phyloP scores from a whole-genome alignment of 768 basidiomycete species.

The Kwoniella mangroviensis region DNA sequence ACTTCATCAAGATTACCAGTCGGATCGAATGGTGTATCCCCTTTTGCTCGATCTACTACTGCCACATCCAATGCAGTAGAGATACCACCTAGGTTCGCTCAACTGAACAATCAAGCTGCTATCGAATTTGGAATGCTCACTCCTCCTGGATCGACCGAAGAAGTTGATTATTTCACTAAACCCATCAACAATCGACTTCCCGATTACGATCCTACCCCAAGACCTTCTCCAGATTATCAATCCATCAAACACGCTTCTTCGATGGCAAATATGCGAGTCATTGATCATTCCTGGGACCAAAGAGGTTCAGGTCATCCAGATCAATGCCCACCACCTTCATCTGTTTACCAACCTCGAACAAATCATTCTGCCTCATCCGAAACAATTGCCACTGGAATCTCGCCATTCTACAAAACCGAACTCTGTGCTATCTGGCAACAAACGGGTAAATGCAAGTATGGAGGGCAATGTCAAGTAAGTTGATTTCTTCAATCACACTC shows the following conservation, averaged over 20 bases:
- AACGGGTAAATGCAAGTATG: conserved; percentile 41
- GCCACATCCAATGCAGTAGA: background rate
- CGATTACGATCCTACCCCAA: conserved; percentile 14
- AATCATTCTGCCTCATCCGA: background rate
- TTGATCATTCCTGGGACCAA: background rate
- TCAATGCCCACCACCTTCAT: background rate
- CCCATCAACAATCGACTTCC: background rate
- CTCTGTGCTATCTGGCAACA: conserved; percentile 39
- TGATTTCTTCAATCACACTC: background rate
- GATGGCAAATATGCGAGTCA: background rate
- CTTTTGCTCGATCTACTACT: background rate
- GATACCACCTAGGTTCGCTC: conserved; percentile 14
- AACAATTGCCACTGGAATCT: background rate
- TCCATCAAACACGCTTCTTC: conserved; percentile 8
- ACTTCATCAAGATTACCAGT: conserved; percentile 16
- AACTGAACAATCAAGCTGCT: background rate
- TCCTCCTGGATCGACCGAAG: background rate
- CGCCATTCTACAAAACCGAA: conserved; percentile 45
- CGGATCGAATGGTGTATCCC: conserved; percentile 10
- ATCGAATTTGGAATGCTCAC: conserved; percentile 10
- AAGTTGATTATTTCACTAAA: background rate
- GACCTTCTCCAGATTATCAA: conserved; percentile 5
- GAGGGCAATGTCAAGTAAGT: conserved; percentile 43
- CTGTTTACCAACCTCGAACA: background rate
- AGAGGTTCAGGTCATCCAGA: background rate